Evolutionary conservation across 257 asterid species (phyloP), one percentile per base, ranked within the genome.

Genomic region (Nicotiana attenuata): DNA sequence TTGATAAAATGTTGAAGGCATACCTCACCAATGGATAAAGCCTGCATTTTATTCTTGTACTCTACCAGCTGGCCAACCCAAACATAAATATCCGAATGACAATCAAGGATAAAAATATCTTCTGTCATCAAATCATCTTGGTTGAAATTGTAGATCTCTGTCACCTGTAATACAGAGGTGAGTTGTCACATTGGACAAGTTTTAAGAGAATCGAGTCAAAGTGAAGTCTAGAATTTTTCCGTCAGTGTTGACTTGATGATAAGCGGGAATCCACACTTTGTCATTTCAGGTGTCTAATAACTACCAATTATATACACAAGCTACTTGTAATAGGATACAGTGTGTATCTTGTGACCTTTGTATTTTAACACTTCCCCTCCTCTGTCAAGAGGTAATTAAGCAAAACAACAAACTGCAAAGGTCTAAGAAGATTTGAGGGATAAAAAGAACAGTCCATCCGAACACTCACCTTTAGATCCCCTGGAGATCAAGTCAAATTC

Each of bases 91-190:
- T 94, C 98, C 5, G 93, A 90, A 78, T 89, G 93, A 90, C 98
- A 94, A 85, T 97, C 98, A 24, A 94, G 96, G 89, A 97, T 87
- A 89, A 90, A 93, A 64, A 92, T 83, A 83, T 97, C 99, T 88
- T 97, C 99, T 29, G 99, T 91, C 98, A 94, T 93, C 82, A 97
- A 91, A 90, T 97, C 99, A 78, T 93, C 96, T 90, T 97, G 99
- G 88, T 85, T 82, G 88, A 93, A 97, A 88, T 93, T 94, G 90
- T 93, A 90, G 59, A 97, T 90, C 92, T 97, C 99, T 19, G 86
- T 91, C 81, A 93, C 98, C 98, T 94, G 91, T 80, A 88, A 87
- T 75, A 85, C 57, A 84, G 80, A 78, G 75, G 71, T 56, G 61
- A 55, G 59, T 47, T 77, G 77, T 85, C 77, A 31, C 77, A 68